phyloP scores from a whole-genome alignment of 768 basidiomycete genomes.

The Psilocybe cubensis region DNA sequence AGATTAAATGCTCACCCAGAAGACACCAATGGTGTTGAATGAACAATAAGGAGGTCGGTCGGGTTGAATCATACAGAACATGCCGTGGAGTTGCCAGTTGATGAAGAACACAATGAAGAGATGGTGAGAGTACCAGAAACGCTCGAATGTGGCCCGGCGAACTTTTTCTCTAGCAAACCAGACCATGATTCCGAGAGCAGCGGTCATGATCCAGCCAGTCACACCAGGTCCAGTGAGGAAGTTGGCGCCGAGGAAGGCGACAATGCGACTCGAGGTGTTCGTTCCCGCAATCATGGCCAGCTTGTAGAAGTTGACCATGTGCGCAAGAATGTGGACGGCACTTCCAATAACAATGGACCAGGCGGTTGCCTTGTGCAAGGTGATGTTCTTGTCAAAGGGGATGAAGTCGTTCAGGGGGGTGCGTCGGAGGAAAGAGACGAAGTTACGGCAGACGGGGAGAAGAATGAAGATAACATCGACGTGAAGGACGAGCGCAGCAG shows the following conservation, averaged over 20 bases:
- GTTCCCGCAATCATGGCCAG: conserved; percentile 61
- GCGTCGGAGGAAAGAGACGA: conserved; percentile 86
- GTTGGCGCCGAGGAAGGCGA: conserved; percentile 78
- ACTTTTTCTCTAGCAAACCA: conserved; percentile 85
- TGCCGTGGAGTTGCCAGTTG: conserved; percentile 92
- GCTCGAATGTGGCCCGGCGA: conserved; percentile 78
- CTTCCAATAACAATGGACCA: conserved; percentile 88
- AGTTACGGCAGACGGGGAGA: conserved; percentile 93
- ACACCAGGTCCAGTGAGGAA: conserved; percentile 81
- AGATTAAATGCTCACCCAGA: conserved; percentile 70
- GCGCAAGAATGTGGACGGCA: conserved; percentile 77
- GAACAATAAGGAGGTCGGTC: conserved; percentile 90
- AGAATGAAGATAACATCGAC: conserved; percentile 93
- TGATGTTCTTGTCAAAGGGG: conserved; percentile 93
- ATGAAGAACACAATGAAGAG: conserved; percentile 93
- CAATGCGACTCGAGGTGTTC: conserved; percentile 55
- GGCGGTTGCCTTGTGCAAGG: conserved; percentile 87
- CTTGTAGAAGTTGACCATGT: conserved; percentile 83
- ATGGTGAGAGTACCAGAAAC: conserved; percentile 90
- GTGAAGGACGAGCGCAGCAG: conserved; percentile 89
- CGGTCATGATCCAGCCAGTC: conserved; percentile 91
- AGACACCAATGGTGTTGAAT: conserved; percentile 84
- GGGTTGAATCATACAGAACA: conserved; percentile 97
- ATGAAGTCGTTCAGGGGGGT: conserved; percentile 86
- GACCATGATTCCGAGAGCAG: conserved; percentile 74